Conservation (phyloP, 2,329 filamentous ascomycete species). For the Coniochaeta ligniaria region DNA sequence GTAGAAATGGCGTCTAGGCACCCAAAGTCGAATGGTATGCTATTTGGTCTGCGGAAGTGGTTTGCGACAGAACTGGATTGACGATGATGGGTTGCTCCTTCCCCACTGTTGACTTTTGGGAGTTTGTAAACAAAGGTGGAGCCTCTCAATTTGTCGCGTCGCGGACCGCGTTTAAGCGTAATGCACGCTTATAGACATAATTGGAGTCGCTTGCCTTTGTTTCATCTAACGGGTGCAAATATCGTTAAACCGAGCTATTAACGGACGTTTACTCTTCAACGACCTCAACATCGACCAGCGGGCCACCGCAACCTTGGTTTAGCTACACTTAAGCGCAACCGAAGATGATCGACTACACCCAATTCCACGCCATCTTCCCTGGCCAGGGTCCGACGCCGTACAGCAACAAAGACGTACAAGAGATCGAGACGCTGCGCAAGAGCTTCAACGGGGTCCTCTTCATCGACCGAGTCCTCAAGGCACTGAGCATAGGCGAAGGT, state of each 20-base stretch:
- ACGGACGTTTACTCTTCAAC: not conserved
- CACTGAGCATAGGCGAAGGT: constrained; percentile 48
- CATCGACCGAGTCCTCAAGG: constrained; percentile 68
- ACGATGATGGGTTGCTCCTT: constrained; percentile 7
- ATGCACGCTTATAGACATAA: not conserved
- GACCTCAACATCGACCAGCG: not conserved
- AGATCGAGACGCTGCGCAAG: constrained; percentile 61
- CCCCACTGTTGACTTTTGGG: constrained; percentile 14
- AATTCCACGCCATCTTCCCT: constrained; percentile 63
- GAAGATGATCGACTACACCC: constrained; percentile 55
- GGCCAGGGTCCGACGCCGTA: constrained; percentile 54
- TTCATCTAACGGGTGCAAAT: not conserved
- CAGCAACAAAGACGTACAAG: constrained; percentile 50
- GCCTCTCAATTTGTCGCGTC: constrained; percentile 1
- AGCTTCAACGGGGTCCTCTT: constrained; percentile 65
- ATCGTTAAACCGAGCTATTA: not conserved
- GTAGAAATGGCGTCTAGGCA: not conserved
- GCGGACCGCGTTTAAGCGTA: not conserved
- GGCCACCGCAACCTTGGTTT: not conserved
- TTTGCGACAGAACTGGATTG: not conserved
- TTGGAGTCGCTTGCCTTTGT: not conserved
- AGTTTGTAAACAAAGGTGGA: constrained; percentile 30
- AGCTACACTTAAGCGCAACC: not conserved
- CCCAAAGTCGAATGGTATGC: not conserved
- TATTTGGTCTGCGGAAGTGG: not conserved